phyloP scores from a whole-genome alignment of 2,329 filamentous ascomycete species.

The Drechmeria coniospora region DNA sequence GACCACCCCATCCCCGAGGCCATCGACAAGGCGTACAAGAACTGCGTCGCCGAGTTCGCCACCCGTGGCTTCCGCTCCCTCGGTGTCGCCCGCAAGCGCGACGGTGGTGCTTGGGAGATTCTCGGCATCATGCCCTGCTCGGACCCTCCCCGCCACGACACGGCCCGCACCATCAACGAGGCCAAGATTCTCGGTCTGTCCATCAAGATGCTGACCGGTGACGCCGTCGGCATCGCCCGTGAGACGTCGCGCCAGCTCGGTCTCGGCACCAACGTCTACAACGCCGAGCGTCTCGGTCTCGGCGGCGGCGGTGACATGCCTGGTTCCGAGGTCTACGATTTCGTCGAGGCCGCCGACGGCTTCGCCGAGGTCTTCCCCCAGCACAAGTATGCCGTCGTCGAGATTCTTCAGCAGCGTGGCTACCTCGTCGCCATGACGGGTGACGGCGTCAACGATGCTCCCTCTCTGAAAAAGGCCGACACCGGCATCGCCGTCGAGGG shows the following conservation, averaged over 20 bases:
- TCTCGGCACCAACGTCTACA: constrained; percentile 86
- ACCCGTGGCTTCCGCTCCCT: constrained; percentile 89
- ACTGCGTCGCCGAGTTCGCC: constrained; percentile 82
- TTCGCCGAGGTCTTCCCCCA: constrained; percentile 91
- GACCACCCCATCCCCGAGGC: constrained; percentile 65
- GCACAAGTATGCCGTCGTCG: constrained; percentile 90
- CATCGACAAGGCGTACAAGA: constrained; percentile 74
- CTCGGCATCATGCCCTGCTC: constrained; percentile 91
- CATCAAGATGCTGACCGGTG: constrained; percentile 94
- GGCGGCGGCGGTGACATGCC: constrained; percentile 86
- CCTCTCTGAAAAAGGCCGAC: constrained; percentile 88
- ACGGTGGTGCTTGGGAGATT: constrained; percentile 71
- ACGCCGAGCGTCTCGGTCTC: constrained; percentile 81
- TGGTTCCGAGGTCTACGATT: constrained; percentile 86
- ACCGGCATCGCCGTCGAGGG: constrained; percentile 91
- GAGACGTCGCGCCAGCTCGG: constrained; percentile 85
- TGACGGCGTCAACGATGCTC: constrained; percentile 89
- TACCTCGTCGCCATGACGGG: constrained; percentile 94
- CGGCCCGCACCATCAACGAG: constrained; percentile 78
- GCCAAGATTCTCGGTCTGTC: constrained; percentile 76
- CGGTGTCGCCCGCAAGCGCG: constrained; percentile 81
- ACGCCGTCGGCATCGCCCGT: constrained; percentile 82
- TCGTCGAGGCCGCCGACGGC: constrained; percentile 87
- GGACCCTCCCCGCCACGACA: constrained; percentile 82
- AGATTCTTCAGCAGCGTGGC: constrained; percentile 84